Evolutionary conservation across 164 flowering plant species (phyloP).

Genomic region (Saururus chinensis): DNA sequence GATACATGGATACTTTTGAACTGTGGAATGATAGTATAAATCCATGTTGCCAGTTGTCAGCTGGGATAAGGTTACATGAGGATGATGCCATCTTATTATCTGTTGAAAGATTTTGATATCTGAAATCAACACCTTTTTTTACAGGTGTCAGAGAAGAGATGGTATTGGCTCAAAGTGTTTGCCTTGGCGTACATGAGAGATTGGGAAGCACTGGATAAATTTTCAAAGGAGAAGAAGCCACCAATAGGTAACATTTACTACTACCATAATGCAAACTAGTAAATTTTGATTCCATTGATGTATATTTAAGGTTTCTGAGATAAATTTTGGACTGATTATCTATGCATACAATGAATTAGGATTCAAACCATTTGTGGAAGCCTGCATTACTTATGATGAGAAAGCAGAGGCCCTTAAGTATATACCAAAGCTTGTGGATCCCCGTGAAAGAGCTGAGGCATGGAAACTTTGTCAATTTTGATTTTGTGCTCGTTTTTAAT

Average conservation of each 20-base stretch:
- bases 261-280: too few relatives aligned
- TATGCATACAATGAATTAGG: conserved; percentile 33
- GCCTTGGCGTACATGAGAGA: conserved; percentile 91
- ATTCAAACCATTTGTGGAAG: conserved; percentile 93
- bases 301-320: not conserved
- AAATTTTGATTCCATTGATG: not conserved
- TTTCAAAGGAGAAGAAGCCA: conserved; percentile 92
- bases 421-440: conserved; percentile 84
- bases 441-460: conserved; percentile 92
- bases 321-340: not conserved
- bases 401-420: conserved; percentile 88
- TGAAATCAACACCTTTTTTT: conserved; percentile 1
- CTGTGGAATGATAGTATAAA: not conserved
- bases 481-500: not conserved
- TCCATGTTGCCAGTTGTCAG: not conserved
- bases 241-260: conserved; percentile 53
- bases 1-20: too few relatives aligned
- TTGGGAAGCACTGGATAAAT: conserved; percentile 94
- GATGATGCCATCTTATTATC: not conserved
- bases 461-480: not conserved
- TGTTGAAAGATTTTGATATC: not conserved
- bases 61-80: not conserved
- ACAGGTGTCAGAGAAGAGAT: conserved; percentile 91
- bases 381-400: conserved; percentile 85
- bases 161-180: conserved; percentile 98